Evolutionary conservation across 2,329 filamentous ascomycete genomes (phyloP), one percentile per base, ranked within the genome.

Genomic region (Aspergillus eucalypticola): DNA sequence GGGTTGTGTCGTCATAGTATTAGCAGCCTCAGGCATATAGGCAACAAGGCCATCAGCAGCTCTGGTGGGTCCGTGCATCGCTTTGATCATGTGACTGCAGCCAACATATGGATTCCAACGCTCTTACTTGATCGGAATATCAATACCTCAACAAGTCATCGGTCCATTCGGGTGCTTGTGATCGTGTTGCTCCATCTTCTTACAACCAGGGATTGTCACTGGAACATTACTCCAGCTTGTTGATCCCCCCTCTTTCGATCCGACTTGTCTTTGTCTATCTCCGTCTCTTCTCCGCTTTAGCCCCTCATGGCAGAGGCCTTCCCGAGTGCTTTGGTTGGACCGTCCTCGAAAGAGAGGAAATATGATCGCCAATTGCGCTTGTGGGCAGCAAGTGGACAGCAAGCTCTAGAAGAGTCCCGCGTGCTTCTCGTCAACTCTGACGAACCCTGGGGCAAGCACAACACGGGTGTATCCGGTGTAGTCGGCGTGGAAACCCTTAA

Each of bases 351-450:
- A 72, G 83, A 89, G 74, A 85, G 84, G 76, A 96, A 91, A 73
- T 99, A 99, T 79, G 95, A 99, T 76, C 88, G 95, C 56, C 95
- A 99, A 78, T 87, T 99, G 42, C 89, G 96, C 56, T 82, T 99
- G 13, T 99, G 95, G 95, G 96, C 93, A 63, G 92, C 94, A 44
- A 91, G 87, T 54, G 95, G 95, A 17, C 95, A 99, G 75, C 85
- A 89, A 66, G 94, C 93, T 15, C 83, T 99, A 2, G 96, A 99
- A 76, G 87, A 92, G 59, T 91, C 95, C 21, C 90, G 96, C 67
- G 88, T 99, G n/a, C 85, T 98, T 11, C 84, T 99, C 5, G 81
- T 99, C 62, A 97, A 96, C 76, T 91, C 90, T 0, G 76, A 78
- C 55, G 76, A 76, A 15, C 67, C 74, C 3, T 73, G 78, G 50